Percentiles rank a stretch among this genome's conserved stretches.
phyloP scores from a whole-genome alignment of 2,329 filamentous ascomycete species.

The Incumbomyces delicatus region DNA sequence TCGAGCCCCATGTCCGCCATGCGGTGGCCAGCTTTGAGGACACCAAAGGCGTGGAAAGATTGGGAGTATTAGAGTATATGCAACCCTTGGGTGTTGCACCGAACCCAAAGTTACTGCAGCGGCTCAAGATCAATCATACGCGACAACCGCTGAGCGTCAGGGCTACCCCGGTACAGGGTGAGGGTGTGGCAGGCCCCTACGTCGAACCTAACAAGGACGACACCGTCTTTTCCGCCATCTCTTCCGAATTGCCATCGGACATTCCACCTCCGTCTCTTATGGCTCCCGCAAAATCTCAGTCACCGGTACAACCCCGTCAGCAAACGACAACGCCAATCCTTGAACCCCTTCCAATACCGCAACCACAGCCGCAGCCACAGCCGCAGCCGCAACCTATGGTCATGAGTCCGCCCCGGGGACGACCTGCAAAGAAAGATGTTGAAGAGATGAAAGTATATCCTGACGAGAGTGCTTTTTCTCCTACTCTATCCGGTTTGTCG shows the following conservation, averaged over 20 bases:
- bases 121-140: constrained; percentile 31
- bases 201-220: constrained; percentile 16
- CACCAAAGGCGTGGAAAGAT: constrained; percentile 57
- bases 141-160: constrained; percentile 15
- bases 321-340: background rate
- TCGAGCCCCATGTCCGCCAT: constrained; percentile 46
- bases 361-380: background rate
- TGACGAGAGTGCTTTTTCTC: background rate
- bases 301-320: background rate
- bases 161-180: constrained; percentile 11
- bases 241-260: constrained; percentile 11
- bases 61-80: constrained; percentile 76
- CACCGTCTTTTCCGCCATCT: constrained; percentile 11
- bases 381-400: constrained; percentile 6
- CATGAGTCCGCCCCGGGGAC: constrained; percentile 20
- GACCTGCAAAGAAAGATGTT: constrained; percentile 16
- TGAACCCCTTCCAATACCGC: background rate
- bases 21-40: constrained; percentile 66
- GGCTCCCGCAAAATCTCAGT: background rate
- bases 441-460: constrained; percentile 12
- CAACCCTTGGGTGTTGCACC: constrained; percentile 67
- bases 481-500: constrained; percentile 9
- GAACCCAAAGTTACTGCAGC: constrained; percentile 49
- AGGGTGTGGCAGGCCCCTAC: constrained; percentile 12
- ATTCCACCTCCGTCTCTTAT: background rate